Evolutionary conservation across 805 yeast species (phyloP).

Genomic region (Jamesozyma gamospora): DNA sequence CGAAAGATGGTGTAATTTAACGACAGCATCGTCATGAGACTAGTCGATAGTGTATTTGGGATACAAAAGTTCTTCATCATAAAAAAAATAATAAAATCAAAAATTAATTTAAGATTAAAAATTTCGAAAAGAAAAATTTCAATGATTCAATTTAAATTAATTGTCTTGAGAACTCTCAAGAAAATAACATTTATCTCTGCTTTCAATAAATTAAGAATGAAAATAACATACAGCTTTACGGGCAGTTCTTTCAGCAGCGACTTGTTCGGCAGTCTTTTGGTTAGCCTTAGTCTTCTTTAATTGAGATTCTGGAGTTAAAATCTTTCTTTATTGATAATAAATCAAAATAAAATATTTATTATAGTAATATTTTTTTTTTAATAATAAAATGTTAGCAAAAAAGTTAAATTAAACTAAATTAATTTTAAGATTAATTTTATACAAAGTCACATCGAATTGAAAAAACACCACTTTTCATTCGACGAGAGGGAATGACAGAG

Average conservation of each 20-base stretch:
- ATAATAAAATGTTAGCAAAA: conserved; percentile 9
- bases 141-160: background rate
- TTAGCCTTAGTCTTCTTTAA: conserved; percentile 73
- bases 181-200: background rate
- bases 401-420: background rate
- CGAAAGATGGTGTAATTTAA: conserved; percentile 69
- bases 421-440: conserved; percentile 4
- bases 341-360: conserved; percentile 2
- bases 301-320: conserved; percentile 70
- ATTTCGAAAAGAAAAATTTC: no score
- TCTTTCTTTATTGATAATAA: conserved; percentile 30
- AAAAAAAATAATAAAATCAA: background rate
- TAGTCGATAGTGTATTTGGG: conserved; percentile 45
- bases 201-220: background rate
- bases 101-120: no score
- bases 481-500: conserved; percentile 32
- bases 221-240: conserved; percentile 65
- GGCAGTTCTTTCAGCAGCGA: conserved; percentile 70
- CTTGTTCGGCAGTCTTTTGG: conserved; percentile 65
- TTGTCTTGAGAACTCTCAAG: conserved; percentile 4
- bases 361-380: no score
- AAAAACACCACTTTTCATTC: conserved; percentile 32
- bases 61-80: conserved; percentile 45
- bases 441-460: conserved; percentile 32
- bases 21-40: conserved; percentile 59